Percentiles rank a stretch among this genome's conserved stretches.
These are phyloP conservation scores for Prosopis cineraria DNA, from an alignment of 306 rosid genomes.

Conservation along the genomic window DNA sequence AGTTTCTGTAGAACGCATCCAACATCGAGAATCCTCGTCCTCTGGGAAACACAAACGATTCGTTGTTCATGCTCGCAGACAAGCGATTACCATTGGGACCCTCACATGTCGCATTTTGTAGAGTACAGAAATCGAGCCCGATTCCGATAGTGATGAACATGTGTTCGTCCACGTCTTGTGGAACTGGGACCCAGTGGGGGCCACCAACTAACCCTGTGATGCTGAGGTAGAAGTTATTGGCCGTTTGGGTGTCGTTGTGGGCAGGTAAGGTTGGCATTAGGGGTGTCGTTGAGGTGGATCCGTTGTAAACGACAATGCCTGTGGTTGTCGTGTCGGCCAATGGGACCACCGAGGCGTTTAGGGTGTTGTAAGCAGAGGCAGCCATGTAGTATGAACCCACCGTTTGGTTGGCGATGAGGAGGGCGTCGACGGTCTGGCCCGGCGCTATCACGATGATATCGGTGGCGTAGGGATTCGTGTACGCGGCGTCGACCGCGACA, in stretches of 20 bases:
- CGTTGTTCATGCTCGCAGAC: constrained; percentile 66
- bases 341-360: not conserved
- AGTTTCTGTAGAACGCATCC: constrained; percentile 37
- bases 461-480: constrained; percentile 43
- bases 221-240: constrained; percentile 44
- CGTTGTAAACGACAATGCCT: constrained; percentile 40
- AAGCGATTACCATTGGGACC: constrained; percentile 11
- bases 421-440: constrained; percentile 53
- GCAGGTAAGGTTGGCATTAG: constrained; percentile 40
- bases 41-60: constrained; percentile 49
- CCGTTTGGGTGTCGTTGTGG: constrained; percentile 37
- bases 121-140: constrained; percentile 30
- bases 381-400: constrained; percentile 57
- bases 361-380: constrained; percentile 39
- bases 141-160: constrained; percentile 49
- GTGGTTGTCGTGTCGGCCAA: constrained; percentile 33
- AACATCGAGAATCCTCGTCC: constrained; percentile 39
- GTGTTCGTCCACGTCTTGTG: constrained; percentile 43
- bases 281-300: constrained; percentile 6
- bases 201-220: constrained; percentile 33
- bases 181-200: constrained; percentile 58
- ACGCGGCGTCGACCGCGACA: constrained; percentile 53
- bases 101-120: not conserved
- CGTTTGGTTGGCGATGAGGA: constrained; percentile 41
- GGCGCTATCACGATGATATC: constrained; percentile 46